A percentile compares a stretch with the other conserved stretches of the same genome.
phyloP scores from a whole-genome alignment of 352 stramenopile species.

The Phytophthora constricta region DNA sequence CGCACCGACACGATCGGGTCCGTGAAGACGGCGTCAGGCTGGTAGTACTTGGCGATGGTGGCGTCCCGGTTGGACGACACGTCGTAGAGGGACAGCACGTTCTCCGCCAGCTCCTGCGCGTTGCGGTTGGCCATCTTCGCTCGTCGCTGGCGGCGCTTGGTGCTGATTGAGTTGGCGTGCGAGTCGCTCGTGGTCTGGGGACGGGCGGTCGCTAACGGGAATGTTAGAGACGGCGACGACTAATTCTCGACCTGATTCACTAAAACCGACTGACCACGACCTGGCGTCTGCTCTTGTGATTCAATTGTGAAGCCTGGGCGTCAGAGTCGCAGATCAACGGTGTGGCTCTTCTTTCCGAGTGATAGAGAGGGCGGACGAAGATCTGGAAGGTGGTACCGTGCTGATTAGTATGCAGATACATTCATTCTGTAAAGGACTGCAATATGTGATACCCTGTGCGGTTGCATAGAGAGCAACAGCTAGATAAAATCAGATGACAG shows the following conservation, averaged over 20 bases:
- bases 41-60: conserved; percentile 83
- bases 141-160: conserved; percentile 12
- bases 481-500: neutral
- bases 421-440: too few relatives aligned
- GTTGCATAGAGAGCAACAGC: too few relatives aligned
- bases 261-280: neutral
- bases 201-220: too few relatives aligned
- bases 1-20: conserved; percentile 79
- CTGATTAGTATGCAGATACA: conserved; percentile 10
- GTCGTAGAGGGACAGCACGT: conserved; percentile 86
- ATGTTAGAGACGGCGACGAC: neutral
- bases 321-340: conserved; percentile 22
- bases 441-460: too few relatives aligned
- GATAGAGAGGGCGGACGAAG: too few relatives aligned
- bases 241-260: conserved; percentile 13
- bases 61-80: conserved; percentile 68
- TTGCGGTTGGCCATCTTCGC: conserved; percentile 65
- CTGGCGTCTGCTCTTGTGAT: conserved; percentile 3
- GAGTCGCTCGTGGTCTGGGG: conserved; percentile 1
- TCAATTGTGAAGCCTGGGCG: conserved; percentile 15
- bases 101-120: conserved; percentile 79
- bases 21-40: conserved; percentile 77
- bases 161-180: neutral
- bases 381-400: too few relatives aligned
- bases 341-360: too few relatives aligned